Conservation (phyloP, 2,329 filamentous ascomycete species). For the Plectosphaerella sp. region DNA sequence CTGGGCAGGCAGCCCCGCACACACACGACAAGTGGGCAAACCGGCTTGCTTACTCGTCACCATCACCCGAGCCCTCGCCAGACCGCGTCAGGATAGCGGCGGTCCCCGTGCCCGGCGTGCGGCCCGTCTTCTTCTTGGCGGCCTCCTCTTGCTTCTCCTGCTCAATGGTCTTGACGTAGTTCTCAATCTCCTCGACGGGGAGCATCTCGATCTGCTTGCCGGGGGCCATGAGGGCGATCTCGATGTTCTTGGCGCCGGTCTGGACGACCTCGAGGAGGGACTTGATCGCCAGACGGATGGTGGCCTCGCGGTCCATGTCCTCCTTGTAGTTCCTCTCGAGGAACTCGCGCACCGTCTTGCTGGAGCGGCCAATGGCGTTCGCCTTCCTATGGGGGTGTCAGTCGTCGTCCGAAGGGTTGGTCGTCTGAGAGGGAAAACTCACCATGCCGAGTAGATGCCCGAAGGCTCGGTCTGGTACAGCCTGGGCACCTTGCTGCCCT, state of each 20-base stretch:
- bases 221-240: slow-evolving; percentile 96
- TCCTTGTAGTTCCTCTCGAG: slow-evolving; percentile 98
- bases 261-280: slow-evolving; percentile 97
- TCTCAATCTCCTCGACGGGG: slow-evolving; percentile 91
- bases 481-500: slow-evolving; percentile 80
- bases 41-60: slow-evolving; percentile 16
- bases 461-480: slow-evolving; percentile 99
- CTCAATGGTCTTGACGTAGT: slow-evolving; percentile 98
- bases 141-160: slow-evolving; percentile 99
- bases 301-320: slow-evolving; percentile 92
- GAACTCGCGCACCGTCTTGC: slow-evolving; percentile 98
- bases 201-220: slow-evolving; percentile 90
- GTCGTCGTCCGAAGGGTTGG: neutral
- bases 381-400: slow-evolving; percentile 71
- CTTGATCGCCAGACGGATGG: slow-evolving; percentile 96
- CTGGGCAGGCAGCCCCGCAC: neutral
- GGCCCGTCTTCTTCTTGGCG: slow-evolving; percentile 88
- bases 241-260: slow-evolving; percentile 98
- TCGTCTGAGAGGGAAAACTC: slow-evolving; percentile 24
- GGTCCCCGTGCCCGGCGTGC: slow-evolving; percentile 63
- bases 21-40: too few species aligned
- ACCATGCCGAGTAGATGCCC: slow-evolving; percentile 99
- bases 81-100: slow-evolving; percentile 69
- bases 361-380: slow-evolving; percentile 95
- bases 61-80: slow-evolving; percentile 28